phyloP scores from a whole-genome alignment of 768 basidiomycete species.

The Amanita rimosa region DNA sequence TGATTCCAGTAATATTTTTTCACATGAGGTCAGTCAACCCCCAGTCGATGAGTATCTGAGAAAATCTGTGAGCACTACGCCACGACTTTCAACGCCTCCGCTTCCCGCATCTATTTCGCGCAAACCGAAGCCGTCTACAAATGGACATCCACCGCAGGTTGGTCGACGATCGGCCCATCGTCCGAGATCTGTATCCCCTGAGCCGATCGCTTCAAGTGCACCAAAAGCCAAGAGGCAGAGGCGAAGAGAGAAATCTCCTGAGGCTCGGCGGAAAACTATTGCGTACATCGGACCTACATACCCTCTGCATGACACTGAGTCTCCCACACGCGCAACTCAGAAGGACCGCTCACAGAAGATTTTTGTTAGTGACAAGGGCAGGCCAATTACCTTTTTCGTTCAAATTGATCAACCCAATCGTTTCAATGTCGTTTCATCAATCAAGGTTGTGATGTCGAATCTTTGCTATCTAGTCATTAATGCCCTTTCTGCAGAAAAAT shows the following conservation, averaged over 20 bases:
- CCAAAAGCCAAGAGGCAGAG: constrained; percentile 4
- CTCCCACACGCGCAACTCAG: not conserved
- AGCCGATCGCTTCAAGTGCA: constrained; percentile 6
- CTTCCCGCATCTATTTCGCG: not conserved
- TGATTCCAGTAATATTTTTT: not conserved
- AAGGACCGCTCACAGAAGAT: constrained; percentile 18
- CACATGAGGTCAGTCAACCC: not conserved
- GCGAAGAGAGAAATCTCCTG: constrained; percentile 6
- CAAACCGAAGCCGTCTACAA: not conserved
- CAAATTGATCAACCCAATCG: constrained; percentile 57
- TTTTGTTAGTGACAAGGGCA: constrained; percentile 32
- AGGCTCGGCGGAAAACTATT: not conserved
- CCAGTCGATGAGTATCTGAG: not conserved
- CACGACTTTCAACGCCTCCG: not conserved
- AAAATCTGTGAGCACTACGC: not conserved
- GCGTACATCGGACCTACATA: not conserved
- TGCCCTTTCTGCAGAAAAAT: constrained; percentile 35
- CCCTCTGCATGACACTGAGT: not conserved
- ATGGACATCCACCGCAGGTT: not conserved
- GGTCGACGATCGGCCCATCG: not conserved
- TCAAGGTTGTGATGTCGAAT: constrained; percentile 36
- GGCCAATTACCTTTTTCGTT: constrained; percentile 46
- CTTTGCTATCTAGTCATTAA: constrained; percentile 1
- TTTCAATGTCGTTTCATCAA: constrained; percentile 32
- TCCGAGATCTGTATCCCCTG: not conserved